A percentile compares a stretch with the other conserved stretches of the same genome.
Conservation (phyloP, 1,284 basidiomycete species). For the Sparassis latifolia region DNA sequence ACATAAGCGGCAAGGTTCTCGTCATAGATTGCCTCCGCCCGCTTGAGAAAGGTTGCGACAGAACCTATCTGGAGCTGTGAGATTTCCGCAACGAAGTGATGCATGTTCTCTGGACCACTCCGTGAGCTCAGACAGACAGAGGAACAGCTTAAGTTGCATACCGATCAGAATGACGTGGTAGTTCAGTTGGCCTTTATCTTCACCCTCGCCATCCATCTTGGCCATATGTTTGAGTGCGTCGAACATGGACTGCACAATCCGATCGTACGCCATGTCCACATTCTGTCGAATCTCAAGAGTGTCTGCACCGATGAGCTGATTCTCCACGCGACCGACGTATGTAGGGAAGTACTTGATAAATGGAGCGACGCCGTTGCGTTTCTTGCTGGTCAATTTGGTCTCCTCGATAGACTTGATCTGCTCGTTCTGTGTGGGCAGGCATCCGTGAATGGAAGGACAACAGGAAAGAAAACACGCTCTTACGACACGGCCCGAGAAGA, state of each 20-base stretch:
- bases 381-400: conserved; percentile 88
- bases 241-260: conserved; percentile 85
- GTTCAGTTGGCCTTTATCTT: conserved; percentile 95
- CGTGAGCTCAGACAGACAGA: neutral
- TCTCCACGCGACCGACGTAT: conserved; percentile 82
- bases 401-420: conserved; percentile 89
- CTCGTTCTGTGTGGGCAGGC: conserved; percentile 50
- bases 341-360: conserved; percentile 92
- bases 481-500: conserved; percentile 78
- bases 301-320: conserved; percentile 76
- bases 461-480: conserved; percentile 24
- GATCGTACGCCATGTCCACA: conserved; percentile 84
- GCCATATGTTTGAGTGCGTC: conserved; percentile 93
- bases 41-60: conserved; percentile 61
- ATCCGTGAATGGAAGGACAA: neutral
- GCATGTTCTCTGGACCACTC: conserved; percentile 80
- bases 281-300: conserved; percentile 71
- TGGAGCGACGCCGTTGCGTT: conserved; percentile 87
- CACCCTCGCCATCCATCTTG: conserved; percentile 83
- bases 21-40: conserved; percentile 80
- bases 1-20: conserved; percentile 86
- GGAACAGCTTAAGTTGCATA: conserved; percentile 31
- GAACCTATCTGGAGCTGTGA: conserved; percentile 64
- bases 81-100: conserved; percentile 83
- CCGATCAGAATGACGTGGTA: conserved; percentile 95